Conservation (phyloP, 2,329 filamentous ascomycete species). For the Aspergillus sclerotialis region DNA sequence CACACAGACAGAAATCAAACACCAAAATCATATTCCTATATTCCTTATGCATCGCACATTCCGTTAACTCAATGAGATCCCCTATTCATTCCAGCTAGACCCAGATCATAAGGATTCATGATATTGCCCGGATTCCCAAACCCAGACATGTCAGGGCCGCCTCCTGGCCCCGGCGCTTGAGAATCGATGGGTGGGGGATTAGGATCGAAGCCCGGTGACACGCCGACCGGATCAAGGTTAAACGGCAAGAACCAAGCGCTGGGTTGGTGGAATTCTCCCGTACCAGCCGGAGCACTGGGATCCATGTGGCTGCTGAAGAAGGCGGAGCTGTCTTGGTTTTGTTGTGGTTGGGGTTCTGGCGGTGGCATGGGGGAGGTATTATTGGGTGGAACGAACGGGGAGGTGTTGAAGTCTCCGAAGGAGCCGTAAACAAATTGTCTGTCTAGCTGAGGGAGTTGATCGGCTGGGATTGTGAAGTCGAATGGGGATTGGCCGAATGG, state of each 20-base stretch:
- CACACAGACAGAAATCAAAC: too few relatives aligned
- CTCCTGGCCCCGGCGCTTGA: background rate
- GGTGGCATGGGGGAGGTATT: conserved; percentile 21
- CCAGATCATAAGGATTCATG: background rate
- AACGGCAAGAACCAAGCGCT: conserved; percentile 91
- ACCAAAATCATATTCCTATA: too few relatives aligned
- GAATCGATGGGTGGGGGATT: conserved; percentile 4
- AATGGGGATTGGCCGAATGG: conserved; percentile 26
- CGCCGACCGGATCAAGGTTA: conserved; percentile 64
- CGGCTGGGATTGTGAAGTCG: conserved; percentile 31
- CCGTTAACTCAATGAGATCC: too few relatives aligned
- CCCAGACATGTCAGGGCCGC: background rate
- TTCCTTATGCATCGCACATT: too few relatives aligned
- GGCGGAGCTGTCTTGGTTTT: conserved; percentile 14
- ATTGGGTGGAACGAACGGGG: conserved; percentile 23
- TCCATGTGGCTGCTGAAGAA: conserved; percentile 31
- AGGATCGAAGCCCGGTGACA: conserved; percentile 5
- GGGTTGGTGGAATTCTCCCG: conserved; percentile 33
- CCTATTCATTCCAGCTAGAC: background rate
- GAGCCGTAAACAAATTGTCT: conserved; percentile 69
- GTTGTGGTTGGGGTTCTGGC: conserved; percentile 14
- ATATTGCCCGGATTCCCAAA: background rate
- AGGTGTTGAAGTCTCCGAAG: conserved; percentile 52
- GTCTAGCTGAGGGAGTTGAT: conserved; percentile 60
- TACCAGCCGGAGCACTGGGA: conserved; percentile 26